Evolutionary conservation across 2,329 filamentous ascomycete genomes (phyloP).

Genomic region (Blastomyces percursus): DNA sequence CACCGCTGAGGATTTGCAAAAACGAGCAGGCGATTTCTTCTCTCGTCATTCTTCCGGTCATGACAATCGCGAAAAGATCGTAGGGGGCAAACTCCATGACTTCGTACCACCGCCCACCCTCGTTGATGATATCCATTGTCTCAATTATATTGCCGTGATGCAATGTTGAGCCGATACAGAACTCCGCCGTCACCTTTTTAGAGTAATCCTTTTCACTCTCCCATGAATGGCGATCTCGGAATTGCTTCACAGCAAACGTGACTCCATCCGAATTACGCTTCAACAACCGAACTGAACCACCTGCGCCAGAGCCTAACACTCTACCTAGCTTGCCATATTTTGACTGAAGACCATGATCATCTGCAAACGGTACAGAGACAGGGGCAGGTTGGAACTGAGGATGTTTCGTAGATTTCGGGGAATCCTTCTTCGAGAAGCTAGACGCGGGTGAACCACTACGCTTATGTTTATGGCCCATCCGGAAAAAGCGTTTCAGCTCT

Average conservation of each 20-base stretch:
- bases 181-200: slow-evolving; percentile 96
- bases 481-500: slow-evolving; percentile 95
- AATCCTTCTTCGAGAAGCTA: slow-evolving; percentile 45
- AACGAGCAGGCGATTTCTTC: slow-evolving; percentile 87
- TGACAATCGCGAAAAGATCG: slow-evolving; percentile 94
- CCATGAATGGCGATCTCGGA: slow-evolving; percentile 80
- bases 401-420: slow-evolving; percentile 42
- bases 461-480: slow-evolving; percentile 56
- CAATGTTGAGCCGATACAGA: slow-evolving; percentile 92
- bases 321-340: slow-evolving; percentile 96
- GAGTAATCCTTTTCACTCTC: slow-evolving; percentile 92
- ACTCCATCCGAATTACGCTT: slow-evolving; percentile 85
- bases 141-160: slow-evolving; percentile 99
- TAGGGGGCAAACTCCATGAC: slow-evolving; percentile 98
- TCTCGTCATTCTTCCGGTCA: slow-evolving; percentile 94
- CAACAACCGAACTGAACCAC: slow-evolving; percentile 87
- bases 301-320: slow-evolving; percentile 84
- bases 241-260: slow-evolving; percentile 96
- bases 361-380: slow-evolving; percentile 66
- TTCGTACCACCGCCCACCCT: slow-evolving; percentile 91
- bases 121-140: slow-evolving; percentile 89
- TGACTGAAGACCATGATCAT: slow-evolving; percentile 79
- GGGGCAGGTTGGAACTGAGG: slow-evolving; percentile 43
- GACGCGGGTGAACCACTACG: slow-evolving; percentile 52
- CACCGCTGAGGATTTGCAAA: slow-evolving; percentile 86